Conservation (phyloP, 495 filamentous ascomycete species). For the Thermothielavioides terrestris region DNA sequence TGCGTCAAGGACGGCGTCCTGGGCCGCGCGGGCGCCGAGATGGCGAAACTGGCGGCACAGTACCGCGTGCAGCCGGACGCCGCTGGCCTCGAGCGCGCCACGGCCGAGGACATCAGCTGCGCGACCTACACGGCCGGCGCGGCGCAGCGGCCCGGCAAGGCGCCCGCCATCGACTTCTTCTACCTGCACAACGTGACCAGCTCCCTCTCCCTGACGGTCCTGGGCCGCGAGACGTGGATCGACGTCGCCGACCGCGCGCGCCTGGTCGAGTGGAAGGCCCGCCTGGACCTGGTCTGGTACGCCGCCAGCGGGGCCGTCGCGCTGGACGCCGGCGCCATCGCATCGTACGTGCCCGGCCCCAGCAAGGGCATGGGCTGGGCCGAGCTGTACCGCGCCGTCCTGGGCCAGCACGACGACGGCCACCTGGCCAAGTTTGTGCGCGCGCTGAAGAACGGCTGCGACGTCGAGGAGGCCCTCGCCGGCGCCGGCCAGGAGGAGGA, state of each 20-base stretch:
- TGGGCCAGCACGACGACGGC: slow-evolving; percentile 30
- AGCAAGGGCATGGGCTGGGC: slow-evolving; percentile 24
- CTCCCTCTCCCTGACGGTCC: neutral
- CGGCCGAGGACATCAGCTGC: neutral
- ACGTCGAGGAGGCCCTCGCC: too few species aligned
- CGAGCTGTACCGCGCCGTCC: slow-evolving; percentile 23
- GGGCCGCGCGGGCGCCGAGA: neutral
- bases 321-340: slow-evolving; percentile 1
- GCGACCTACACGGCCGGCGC: neutral
- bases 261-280: neutral
- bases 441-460: slow-evolving; percentile 29
- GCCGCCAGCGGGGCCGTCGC: slow-evolving; percentile 4
- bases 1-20: neutral
- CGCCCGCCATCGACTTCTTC: neutral
- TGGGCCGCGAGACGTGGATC: neutral
- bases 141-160: neutral
- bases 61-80: neutral
- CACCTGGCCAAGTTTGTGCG: slow-evolving; percentile 33
- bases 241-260: neutral
- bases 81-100: neutral
- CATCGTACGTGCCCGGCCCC: neutral
- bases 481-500: too few species aligned
- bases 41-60: neutral
- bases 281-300: neutral
- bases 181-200: neutral